A percentile compares a stretch with the other conserved stretches of the same genome.
phyloP scores from a whole-genome alignment of 225 moss, liverwort and hornwort species.

The Physcomitrium patens region DNA sequence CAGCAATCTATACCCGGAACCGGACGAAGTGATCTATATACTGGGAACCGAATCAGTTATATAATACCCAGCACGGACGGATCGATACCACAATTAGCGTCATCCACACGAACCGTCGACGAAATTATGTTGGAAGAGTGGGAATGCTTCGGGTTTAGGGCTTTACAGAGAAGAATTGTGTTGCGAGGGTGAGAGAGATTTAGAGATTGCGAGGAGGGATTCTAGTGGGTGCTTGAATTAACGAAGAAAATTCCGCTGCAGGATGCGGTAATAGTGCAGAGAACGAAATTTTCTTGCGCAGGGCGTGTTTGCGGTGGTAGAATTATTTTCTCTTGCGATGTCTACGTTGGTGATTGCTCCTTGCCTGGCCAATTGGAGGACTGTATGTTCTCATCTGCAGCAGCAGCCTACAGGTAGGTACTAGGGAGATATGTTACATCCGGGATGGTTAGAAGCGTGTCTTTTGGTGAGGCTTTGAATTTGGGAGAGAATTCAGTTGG shows the following conservation, averaged over 20 bases:
- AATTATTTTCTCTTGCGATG: slow-evolving; percentile 20
- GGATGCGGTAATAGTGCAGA: background rate
- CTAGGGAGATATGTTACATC: no score
- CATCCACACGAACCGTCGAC: no score
- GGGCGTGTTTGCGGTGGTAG: background rate
- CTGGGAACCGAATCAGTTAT: no score
- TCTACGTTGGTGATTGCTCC: slow-evolving; percentile 14
- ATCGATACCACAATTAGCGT: no score
- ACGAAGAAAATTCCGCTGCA: background rate
- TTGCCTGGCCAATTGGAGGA: slow-evolving; percentile 21
- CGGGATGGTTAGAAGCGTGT: background rate
- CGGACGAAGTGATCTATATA: no score
- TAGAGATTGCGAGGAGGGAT: background rate
- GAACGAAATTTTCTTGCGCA: background rate
- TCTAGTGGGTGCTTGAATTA: background rate
- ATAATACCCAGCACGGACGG: no score
- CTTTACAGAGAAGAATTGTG: background rate
- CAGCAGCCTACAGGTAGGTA: slow-evolving; percentile 34
- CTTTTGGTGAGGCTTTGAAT: background rate
- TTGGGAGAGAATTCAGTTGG: background rate
- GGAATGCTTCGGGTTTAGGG: background rate
- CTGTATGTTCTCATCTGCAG: slow-evolving; percentile 16
- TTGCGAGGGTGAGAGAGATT: background rate
- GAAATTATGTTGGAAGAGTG: background rate
- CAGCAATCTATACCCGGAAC: no score